Percentiles rank a stretch among this genome's conserved stretches.
Conservation (phyloP, 129 eudicot genomes). For the Pittosporum tobira region DNA sequence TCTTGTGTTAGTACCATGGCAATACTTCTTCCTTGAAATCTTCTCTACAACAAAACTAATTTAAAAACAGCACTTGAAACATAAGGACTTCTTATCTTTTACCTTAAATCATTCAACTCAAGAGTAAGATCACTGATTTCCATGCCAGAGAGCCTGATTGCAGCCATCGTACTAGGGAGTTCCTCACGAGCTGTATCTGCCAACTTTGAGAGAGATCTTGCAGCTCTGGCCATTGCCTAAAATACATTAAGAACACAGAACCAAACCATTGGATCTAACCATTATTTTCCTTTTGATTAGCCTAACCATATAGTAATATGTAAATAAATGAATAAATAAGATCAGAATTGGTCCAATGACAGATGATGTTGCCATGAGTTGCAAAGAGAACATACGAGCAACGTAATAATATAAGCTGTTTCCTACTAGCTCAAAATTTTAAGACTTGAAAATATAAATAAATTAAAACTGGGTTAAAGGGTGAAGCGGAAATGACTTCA, state of each 20-base stretch:
- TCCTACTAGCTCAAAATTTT: neutral
- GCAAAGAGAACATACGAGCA: neutral
- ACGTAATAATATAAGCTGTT: neutral
- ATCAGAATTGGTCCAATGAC: neutral
- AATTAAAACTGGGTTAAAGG: too few relatives aligned
- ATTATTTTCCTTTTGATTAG: too few relatives aligned
- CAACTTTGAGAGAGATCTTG: slow-evolving; percentile 65
- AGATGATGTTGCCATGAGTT: neutral
- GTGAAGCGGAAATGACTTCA: too few relatives aligned
- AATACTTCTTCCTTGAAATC: too few relatives aligned
- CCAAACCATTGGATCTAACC: neutral
- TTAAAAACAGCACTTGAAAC: neutral
- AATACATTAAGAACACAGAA: slow-evolving; percentile 11
- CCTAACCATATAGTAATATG: neutral
- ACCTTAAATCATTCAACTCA: slow-evolving; percentile 83
- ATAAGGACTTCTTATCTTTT: slow-evolving; percentile 5
- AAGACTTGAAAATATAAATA: too few relatives aligned
- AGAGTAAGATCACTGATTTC: slow-evolving; percentile 88
- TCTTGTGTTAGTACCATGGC: too few relatives aligned
- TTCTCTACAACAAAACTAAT: neutral
- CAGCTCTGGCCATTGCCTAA: slow-evolving; percentile 76
- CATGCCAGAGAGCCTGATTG: slow-evolving; percentile 82
- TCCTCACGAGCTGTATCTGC: slow-evolving; percentile 86
- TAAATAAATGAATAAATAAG: neutral
- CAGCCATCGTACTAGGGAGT: slow-evolving; percentile 92